Evolutionary conservation across 176 grass and related monocot species (phyloP).

Genomic region (Eremochloa ophiuroides): DNA sequence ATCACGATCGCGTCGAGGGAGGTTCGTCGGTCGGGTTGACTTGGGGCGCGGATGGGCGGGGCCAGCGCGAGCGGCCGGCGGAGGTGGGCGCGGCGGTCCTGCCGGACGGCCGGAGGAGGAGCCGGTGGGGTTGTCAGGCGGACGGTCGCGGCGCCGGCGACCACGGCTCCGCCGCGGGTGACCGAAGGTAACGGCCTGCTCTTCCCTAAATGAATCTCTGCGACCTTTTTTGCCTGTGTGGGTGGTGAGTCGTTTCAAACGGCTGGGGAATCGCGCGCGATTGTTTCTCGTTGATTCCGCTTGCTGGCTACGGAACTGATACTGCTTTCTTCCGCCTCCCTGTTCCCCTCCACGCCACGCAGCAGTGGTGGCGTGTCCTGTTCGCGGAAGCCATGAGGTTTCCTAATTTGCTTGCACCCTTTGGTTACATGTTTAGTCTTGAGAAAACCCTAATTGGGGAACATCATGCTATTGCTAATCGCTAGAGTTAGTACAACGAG

Average conservation of each 20-base stretch:
- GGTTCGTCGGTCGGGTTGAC: neutral
- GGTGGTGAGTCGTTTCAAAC: neutral
- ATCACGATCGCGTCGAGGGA: neutral
- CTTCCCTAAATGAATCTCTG: neutral
- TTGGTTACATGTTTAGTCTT: neutral
- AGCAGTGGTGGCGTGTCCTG: neutral
- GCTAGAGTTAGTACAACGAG: neutral
- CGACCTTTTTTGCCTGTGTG: neutral
- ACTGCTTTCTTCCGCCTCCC: neutral
- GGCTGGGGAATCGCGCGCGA: neutral
- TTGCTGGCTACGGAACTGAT: no score
- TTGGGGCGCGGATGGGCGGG: slow-evolving; percentile 26
- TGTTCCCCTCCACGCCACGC: no score
- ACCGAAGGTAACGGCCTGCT: slow-evolving; percentile 10
- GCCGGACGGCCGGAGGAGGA: neutral
- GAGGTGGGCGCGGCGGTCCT: slow-evolving; percentile 40
- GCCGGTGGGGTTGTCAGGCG: neutral
- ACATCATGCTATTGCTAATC: no score
- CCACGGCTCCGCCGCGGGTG: neutral
- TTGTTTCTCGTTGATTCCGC: neutral
- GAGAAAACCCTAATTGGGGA: neutral
- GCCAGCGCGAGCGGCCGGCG: neutral
- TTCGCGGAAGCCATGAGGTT: neutral
- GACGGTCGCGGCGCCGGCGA: neutral
- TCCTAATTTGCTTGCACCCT: slow-evolving; percentile 1